Conservation (phyloP, 768 basidiomycete genomes). For the Xerocomus potaroensis region DNA sequence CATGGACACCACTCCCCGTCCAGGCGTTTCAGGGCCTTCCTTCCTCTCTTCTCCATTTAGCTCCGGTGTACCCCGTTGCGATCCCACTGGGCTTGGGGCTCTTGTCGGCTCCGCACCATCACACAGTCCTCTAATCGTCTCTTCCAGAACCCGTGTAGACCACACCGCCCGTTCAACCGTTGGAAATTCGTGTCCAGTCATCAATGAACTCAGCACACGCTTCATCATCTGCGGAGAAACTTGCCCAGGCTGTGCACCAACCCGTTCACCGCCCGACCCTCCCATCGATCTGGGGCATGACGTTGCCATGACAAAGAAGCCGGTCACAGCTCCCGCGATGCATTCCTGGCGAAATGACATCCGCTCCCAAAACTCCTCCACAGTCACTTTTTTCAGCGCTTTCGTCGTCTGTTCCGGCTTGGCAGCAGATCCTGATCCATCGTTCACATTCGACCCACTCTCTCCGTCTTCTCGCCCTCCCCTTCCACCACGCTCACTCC, state of each 20-base stretch:
- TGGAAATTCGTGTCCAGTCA: slow-evolving; percentile 76
- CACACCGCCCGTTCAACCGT: slow-evolving; percentile 57
- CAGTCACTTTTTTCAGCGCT: slow-evolving; percentile 53
- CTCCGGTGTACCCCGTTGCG: slow-evolving; percentile 41
- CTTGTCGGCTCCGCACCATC: slow-evolving; percentile 51
- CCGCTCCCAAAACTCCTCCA: slow-evolving; percentile 94
- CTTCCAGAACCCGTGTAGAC: slow-evolving; percentile 69
- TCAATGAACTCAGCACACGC: slow-evolving; percentile 64
- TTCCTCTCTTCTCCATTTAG: slow-evolving; percentile 28
- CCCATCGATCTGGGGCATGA: slow-evolving; percentile 26
- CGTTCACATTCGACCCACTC: slow-evolving; percentile 27
- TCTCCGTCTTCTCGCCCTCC: slow-evolving; percentile 23
- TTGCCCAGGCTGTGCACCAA: slow-evolving; percentile 53
- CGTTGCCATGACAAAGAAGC: slow-evolving; percentile 77
- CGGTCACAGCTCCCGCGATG: slow-evolving; percentile 83
- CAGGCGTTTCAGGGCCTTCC: slow-evolving; percentile 54
- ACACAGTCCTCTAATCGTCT: slow-evolving; percentile 65
- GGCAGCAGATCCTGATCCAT: no score
- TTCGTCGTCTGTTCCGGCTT: slow-evolving; percentile 41
- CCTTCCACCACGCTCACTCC: slow-evolving; percentile 20
- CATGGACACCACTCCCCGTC: slow-evolving; percentile 30
- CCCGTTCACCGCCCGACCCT: slow-evolving; percentile 26
- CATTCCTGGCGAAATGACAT: slow-evolving; percentile 98
- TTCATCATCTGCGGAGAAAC: slow-evolving; percentile 64
- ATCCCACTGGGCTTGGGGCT: slow-evolving; percentile 18